Evolutionary conservation across 257 asterid genomes (phyloP), one percentile per base, ranked within the genome.

Genomic region (Rhazya stricta): DNA sequence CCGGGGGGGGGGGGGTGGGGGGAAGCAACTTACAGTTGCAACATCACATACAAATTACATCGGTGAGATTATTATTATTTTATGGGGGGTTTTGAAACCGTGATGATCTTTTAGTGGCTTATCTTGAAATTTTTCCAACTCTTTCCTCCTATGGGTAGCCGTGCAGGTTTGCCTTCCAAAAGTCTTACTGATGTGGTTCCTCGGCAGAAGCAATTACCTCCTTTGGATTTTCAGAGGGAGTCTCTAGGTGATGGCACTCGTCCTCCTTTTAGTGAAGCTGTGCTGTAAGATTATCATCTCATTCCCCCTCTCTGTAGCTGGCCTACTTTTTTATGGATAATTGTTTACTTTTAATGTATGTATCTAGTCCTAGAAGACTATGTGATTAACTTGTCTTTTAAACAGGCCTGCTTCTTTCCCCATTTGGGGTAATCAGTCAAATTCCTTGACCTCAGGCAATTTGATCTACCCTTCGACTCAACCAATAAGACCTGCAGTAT

Each of bases 321-420:
- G n/a, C n/a, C n/a, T n/a, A 12, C 45, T 32, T 15, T 13, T 30
- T 15, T 32, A 36, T 62, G 25, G 12, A 9, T 34, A 32, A 0
- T 29, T 65, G 21, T 19, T 37, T 37, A n/a, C 13, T 66, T 66
- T 66, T 37, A 41, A 66, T 23, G 21, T 21, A 19, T 19, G 25
- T 66, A 25, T 11, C 32, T 9, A 29, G 13, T 65, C 60, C n/a
- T 23, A 18, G 69, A 27, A 53, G 25, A 4, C 19, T 41, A 51
- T 27, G 3, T 65, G 23, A 25, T 43, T 77, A 29, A 62, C 73
- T 73, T 58, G n/a, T 78, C 76, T 81, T 60, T 80, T 71, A 30
- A 79, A 81, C 88, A 89, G 98, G 78, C 79, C 76, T 56, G 77
- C 78, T 78, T 79, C 85, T 69, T 78, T 90, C 74, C 66, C 81